Evolutionary conservation across 2,329 filamentous ascomycete species (phyloP), one percentile per base, ranked within the genome.

Genomic region (Macrophomina pseudophaseolina): DNA sequence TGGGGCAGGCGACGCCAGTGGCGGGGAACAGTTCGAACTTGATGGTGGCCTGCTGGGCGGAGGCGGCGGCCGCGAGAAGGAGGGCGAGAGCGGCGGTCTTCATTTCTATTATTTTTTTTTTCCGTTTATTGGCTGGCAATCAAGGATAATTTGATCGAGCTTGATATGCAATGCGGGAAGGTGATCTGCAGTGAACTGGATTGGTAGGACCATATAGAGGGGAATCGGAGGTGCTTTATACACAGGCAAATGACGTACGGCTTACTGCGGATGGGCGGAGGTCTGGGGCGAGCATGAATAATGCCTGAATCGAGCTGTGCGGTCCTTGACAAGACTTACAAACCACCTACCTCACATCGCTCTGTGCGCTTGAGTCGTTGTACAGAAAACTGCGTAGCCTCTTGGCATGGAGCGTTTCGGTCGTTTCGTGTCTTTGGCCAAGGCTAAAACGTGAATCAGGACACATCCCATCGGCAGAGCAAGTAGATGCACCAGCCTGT

Each of bases 1-100:
- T 58, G 40, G 56, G 56, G 56, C 56, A 59, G 14, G 56, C 28
- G 16, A 59, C 7, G 30, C 56, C 56, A 7, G 28, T 59, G 42
- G 56, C 28, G 1, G 56, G 56, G 40, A 59, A 59, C 9, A 33
- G 28, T 28, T 59, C 40, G 40, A n/a, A 59, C 5, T 38, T 59
- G 40, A 59, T 48, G 56, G 23, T 40, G 38, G 53, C 53, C 33
- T 42, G 5, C 2, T 42, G 14, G 2, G 53, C 53, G 40, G 18
- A 4, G 23, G 35, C 38, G 18, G 56, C 33, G 5, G 53, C 40
- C 14, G 56, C 56, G 23, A 48, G 7, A 40, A 59, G 40, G 40
- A 35, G 4, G 40, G 28, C 12, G 14, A 58, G 35, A 14, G 28
- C 18, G 40, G 40, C 14, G 56, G 56, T 46, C 23, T 46, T 35